A percentile compares a stretch with the other conserved stretches of the same genome.
Evolutionary conservation across 2,329 filamentous ascomycete species (phyloP).

Genomic region (Tothia fuscella): DNA sequence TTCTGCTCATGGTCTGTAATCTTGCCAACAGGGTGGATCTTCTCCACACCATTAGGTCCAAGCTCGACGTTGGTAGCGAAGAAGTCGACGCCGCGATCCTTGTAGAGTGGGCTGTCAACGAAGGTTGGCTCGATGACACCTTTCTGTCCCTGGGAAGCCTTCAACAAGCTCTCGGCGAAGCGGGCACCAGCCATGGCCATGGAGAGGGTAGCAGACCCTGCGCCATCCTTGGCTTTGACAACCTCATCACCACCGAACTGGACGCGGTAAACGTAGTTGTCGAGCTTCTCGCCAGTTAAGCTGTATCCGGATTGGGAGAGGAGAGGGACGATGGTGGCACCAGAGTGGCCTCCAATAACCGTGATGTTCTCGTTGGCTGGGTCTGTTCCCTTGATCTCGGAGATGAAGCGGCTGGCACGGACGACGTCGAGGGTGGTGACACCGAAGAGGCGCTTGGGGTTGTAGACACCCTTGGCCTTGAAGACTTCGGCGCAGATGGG

Average conservation of each 20-base stretch:
- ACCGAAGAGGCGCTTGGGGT: slow-evolving; percentile 98
- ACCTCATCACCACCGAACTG: slow-evolving; percentile 99
- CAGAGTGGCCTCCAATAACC: slow-evolving; percentile 93
- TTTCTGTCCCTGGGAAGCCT: slow-evolving; percentile 86
- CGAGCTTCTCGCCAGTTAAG: slow-evolving; percentile 63
- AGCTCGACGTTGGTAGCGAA: slow-evolving; percentile 94
- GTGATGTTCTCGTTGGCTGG: slow-evolving; percentile 88
- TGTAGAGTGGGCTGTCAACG: slow-evolving; percentile 93
- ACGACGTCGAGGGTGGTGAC: slow-evolving; percentile 99
- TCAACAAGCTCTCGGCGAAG: slow-evolving; percentile 84
- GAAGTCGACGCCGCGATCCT: slow-evolving; percentile 96
- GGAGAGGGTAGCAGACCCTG: slow-evolving; percentile 91
- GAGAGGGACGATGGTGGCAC: slow-evolving; percentile 95
- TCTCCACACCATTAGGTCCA: slow-evolving; percentile 88
- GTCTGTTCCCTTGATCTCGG: slow-evolving; percentile 81
- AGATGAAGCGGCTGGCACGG: slow-evolving; percentile 95
- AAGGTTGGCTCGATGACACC: slow-evolving; percentile 93
- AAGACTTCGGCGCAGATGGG: slow-evolving; percentile 95
- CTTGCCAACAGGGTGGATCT: slow-evolving; percentile 80
- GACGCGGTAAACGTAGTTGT: slow-evolving; percentile 79
- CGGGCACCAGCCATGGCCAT: slow-evolving; percentile 92
- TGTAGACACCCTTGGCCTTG: slow-evolving; percentile 92
- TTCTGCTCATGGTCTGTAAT: slow-evolving; percentile 77
- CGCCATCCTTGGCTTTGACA: slow-evolving; percentile 96
- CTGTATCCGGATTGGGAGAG: slow-evolving; percentile 90